Conservation (phyloP, 179 eudicot species). For the Vitellaria paradoxa region DNA sequence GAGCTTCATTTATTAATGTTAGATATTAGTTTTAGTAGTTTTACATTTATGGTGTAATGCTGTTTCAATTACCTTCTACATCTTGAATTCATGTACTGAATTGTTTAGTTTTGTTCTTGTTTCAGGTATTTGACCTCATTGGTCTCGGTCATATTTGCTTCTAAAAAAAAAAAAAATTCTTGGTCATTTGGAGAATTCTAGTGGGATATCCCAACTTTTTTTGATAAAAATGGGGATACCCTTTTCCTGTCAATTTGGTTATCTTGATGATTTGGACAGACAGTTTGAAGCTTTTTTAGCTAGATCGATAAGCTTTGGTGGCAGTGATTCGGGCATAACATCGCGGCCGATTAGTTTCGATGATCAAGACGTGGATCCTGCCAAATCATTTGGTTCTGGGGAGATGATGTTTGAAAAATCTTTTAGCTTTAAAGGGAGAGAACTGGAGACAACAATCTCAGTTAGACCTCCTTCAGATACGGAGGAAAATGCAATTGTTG, state of each 20-base stretch:
- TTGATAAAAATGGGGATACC: constrained; percentile 49
- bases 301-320: constrained; percentile 41
- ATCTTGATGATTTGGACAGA: constrained; percentile 40
- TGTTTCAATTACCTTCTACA: neutral
- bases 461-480: constrained; percentile 16
- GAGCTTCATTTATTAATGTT: neutral
- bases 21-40: neutral
- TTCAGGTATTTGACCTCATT: constrained; percentile 1
- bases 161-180: neutral
- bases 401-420: constrained; percentile 56
- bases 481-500: constrained; percentile 17
- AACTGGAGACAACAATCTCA: constrained; percentile 38
- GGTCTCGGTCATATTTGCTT: neutral
- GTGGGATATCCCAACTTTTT: neutral
- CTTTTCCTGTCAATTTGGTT: constrained; percentile 47
- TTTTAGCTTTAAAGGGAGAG: constrained; percentile 53
- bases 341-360: constrained; percentile 37
- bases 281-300: constrained; percentile 41
- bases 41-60: neutral
- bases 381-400: constrained; percentile 40
- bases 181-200: neutral
- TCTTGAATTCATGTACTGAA: neutral
- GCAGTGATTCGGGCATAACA: constrained; percentile 30
- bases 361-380: constrained; percentile 34
- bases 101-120: neutral